Evolutionary conservation across 495 filamentous ascomycete species (phyloP).

Genomic region (Diplogelasinospora grovesii): DNA sequence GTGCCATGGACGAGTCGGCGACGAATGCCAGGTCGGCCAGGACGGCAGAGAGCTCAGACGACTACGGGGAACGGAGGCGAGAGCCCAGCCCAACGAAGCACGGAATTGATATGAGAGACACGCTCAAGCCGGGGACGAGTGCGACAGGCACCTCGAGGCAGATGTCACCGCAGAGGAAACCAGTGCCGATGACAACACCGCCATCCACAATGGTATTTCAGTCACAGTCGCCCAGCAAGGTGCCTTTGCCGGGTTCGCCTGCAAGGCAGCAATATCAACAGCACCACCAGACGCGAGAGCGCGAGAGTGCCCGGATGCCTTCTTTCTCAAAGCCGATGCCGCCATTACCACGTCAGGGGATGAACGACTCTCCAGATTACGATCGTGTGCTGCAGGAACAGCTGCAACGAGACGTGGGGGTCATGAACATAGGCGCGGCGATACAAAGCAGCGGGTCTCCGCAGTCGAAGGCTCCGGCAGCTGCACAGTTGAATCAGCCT

Average conservation of each 20-base stretch:
- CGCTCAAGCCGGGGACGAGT: conserved; percentile 25
- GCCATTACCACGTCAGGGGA: conserved; percentile 11
- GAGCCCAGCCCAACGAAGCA: conserved; percentile 38
- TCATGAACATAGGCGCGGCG: conserved; percentile 33
- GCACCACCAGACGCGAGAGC: conserved; percentile 20
- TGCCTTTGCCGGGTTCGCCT: conserved; percentile 56
- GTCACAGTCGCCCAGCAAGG: conserved; percentile 55
- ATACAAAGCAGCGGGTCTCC: conserved; percentile 13
- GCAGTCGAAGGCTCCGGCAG: conserved; percentile 13
- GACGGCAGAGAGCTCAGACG: conserved; percentile 36
- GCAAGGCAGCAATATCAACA: too few relatives aligned
- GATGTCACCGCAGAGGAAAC: conserved; percentile 54
- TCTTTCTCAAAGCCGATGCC: conserved; percentile 35
- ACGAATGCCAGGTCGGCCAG: conserved; percentile 57
- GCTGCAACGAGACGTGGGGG: conserved; percentile 52
- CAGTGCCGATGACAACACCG: conserved; percentile 28
- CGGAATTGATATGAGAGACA: conserved; percentile 27
- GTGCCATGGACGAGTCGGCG: conserved; percentile 65
- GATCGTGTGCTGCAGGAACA: conserved; percentile 54
- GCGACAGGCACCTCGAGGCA: conserved; percentile 32
- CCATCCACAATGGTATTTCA: too few relatives aligned
- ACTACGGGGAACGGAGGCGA: conserved; percentile 41
- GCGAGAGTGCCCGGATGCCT: conserved; percentile 37
- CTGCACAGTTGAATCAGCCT: too few relatives aligned
- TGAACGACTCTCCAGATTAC: conserved; percentile 45